Evolutionary conservation across 306 rosid species (phyloP).

Genomic region (Trifolium subterraneum): DNA sequence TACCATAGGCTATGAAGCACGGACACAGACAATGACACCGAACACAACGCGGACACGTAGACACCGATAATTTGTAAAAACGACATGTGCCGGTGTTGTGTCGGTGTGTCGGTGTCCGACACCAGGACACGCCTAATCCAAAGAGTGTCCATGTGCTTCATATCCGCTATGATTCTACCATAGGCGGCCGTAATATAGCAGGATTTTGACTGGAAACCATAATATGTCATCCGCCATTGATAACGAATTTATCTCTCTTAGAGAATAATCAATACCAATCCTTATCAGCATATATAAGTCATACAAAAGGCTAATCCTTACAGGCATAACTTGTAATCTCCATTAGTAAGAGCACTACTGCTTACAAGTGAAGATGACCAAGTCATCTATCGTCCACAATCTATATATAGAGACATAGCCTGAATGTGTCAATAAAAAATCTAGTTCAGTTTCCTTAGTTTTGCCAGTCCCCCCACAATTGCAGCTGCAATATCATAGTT

Average conservation of each 20-base stretch:
- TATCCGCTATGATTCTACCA: background rate
- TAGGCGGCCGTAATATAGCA: background rate
- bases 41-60: too few relatives aligned
- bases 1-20: background rate
- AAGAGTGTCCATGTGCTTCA: too few relatives aligned
- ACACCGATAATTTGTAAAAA: too few relatives aligned
- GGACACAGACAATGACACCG: too few relatives aligned
- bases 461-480: background rate
- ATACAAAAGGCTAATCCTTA: constrained; percentile 11
- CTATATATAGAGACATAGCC: background rate
- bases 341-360: background rate
- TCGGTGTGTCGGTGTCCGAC: too few relatives aligned
- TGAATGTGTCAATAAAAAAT: background rate
- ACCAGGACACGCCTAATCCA: too few relatives aligned
- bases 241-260: background rate
- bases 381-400: constrained; percentile 11
- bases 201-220: background rate
- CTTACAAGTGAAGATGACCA: constrained; percentile 23
- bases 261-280: background rate
- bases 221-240: background rate
- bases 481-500: background rate
- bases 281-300: constrained; percentile 1
- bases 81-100: too few relatives aligned
- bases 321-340: constrained; percentile 6
- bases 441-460: constrained; percentile 14